These are phyloP conservation scores for Marvania coccoides DNA, from an alignment of 139 green algal genomes.

Conservation along the genomic window DNA sequence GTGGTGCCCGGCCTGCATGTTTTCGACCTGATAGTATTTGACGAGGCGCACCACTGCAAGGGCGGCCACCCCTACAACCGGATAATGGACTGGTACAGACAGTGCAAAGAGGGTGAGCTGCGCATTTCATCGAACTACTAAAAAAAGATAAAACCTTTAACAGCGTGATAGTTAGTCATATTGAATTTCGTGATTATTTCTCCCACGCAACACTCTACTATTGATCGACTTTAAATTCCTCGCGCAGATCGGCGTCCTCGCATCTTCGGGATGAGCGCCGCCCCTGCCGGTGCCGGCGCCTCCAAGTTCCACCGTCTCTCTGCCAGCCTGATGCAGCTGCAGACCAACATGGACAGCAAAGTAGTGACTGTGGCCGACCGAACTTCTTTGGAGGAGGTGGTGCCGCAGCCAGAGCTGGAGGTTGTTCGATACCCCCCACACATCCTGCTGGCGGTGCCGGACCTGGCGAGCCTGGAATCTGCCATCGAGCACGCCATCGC, in stretches of 20 bases:
- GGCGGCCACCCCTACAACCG: slow-evolving; percentile 46
- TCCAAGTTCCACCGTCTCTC: background rate
- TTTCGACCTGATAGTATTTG: slow-evolving; percentile 21
- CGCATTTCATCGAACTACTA: too few species aligned
- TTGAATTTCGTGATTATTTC: too few species aligned
- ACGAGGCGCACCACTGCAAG: slow-evolving; percentile 51
- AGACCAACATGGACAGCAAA: slow-evolving; percentile 37
- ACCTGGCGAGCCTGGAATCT: background rate
- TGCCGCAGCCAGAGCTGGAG: slow-evolving; percentile 1
- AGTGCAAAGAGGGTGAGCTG: too few species aligned
- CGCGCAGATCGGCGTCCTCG: too few species aligned
- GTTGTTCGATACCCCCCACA: slow-evolving; percentile 5
- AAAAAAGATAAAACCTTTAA: too few species aligned
- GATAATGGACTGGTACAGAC: slow-evolving; percentile 45
- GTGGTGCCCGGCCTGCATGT: slow-evolving; percentile 11
- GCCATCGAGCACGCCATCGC: background rate
- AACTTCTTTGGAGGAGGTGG: slow-evolving; percentile 15
- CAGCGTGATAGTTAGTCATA: too few species aligned
- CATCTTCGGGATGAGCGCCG: slow-evolving; percentile 51
- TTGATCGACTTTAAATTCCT: too few species aligned
- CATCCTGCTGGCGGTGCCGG: background rate
- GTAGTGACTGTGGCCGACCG: slow-evolving; percentile 33
- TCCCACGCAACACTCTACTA: too few species aligned
- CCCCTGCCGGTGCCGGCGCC: slow-evolving; percentile 7
- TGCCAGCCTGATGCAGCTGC: slow-evolving; percentile 20